Conservation (phyloP, 306 rosid species). For the Begonia loranthoides region DNA sequence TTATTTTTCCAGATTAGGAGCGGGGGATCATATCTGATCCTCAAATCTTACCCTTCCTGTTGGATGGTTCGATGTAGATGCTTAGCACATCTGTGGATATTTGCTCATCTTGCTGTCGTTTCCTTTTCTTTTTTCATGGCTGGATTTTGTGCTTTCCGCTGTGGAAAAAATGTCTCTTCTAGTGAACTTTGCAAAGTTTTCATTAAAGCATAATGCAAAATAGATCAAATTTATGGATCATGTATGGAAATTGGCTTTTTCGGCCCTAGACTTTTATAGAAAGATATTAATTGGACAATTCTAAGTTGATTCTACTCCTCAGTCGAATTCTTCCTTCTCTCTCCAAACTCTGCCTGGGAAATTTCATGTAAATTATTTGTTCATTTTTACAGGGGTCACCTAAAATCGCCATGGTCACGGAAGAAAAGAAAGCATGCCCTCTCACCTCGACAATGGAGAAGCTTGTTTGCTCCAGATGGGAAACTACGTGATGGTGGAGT, state of each 20-base stretch:
- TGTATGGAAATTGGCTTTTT: background rate
- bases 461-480: conserved; percentile 67
- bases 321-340: background rate
- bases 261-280: background rate
- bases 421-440: conserved; percentile 83
- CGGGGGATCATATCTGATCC: too few species aligned
- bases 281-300: background rate
- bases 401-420: conserved; percentile 98
- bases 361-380: conserved; percentile 1
- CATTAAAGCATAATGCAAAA: background rate
- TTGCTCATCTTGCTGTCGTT: too few species aligned
- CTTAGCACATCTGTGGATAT: too few species aligned
- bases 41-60: too few species aligned
- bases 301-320: background rate
- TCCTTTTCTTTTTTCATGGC: too few species aligned
- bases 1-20: background rate
- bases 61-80: too few species aligned
- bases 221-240: background rate
- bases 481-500: conserved; percentile 76
- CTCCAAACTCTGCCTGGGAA: background rate
- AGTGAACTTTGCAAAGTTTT: too few species aligned
- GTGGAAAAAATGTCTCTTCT: too few species aligned
- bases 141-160: too few species aligned
- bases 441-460: conserved; percentile 67
- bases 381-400: conserved; percentile 49